phyloP scores from a whole-genome alignment of 805 yeast species.

The Scheffersomyces coipomensis region DNA sequence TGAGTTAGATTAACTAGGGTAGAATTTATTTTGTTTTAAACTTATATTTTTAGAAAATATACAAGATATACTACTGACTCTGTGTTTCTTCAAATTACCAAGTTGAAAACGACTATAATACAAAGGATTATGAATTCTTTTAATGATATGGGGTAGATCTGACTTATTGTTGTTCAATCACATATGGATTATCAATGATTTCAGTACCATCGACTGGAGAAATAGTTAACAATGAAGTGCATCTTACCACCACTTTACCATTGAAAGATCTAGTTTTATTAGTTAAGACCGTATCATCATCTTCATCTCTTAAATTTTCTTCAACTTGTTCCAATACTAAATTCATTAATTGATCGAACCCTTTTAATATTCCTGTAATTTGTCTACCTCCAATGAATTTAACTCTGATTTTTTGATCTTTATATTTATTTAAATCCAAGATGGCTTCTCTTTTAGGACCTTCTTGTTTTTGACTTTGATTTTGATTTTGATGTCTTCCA shows the following conservation, averaged over 20 bases:
- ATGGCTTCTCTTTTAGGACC: constrained; percentile 92
- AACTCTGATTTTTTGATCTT: constrained; percentile 70
- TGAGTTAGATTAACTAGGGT: too few species aligned
- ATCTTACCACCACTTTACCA: constrained; percentile 82
- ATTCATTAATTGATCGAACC: constrained; percentile 80
- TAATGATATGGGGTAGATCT: too few species aligned
- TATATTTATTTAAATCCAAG: constrained; percentile 72
- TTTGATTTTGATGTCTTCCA: constrained; percentile 12
- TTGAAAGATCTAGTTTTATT: constrained; percentile 69
- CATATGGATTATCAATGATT: constrained; percentile 69
- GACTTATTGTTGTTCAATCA: too few species aligned
- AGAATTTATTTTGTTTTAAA: too few species aligned
- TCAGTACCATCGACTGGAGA: constrained; percentile 76
- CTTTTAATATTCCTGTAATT: constrained; percentile 77
- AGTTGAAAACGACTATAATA: too few species aligned
- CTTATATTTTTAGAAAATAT: too few species aligned
- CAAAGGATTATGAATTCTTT: too few species aligned
- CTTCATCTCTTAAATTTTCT: constrained; percentile 70
- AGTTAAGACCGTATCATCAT: constrained; percentile 53
- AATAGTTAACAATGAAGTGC: constrained; percentile 71
- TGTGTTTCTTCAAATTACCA: too few species aligned
- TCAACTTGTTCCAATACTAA: constrained; percentile 68
- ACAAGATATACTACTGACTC: too few species aligned
- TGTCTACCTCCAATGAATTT: constrained; percentile 85
- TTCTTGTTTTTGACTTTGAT: constrained; percentile 35